Percentiles rank a stretch among this genome's conserved stretches.
Evolutionary conservation across 1,284 basidiomycete genomes (phyloP).

Genomic region (Ustilago sp.): DNA sequence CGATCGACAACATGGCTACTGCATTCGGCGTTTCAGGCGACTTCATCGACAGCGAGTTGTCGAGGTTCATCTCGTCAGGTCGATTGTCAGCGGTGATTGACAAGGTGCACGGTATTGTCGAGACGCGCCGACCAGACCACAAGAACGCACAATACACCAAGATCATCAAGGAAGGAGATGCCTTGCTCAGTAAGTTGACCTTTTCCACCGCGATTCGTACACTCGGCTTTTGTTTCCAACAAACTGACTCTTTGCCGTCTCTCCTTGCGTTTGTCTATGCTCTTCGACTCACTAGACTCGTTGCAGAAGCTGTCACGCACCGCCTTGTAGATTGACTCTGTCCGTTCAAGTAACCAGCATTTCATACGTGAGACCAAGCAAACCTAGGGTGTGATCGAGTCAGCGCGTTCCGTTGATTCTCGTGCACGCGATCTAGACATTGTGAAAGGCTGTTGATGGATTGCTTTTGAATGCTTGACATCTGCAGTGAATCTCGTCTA

Average conservation of each 20-base stretch:
- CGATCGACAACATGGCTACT: constrained; percentile 83
- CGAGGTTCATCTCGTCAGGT: constrained; percentile 91
- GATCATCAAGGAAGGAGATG: constrained; percentile 86
- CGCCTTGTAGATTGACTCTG: constrained; percentile 53
- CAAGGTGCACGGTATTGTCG: constrained; percentile 87
- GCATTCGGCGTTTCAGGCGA: constrained; percentile 91
- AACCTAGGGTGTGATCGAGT: neutral
- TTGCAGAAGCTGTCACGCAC: constrained; percentile 68
- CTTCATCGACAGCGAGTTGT: constrained; percentile 88
- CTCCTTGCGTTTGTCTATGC: neutral
- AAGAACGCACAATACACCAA: constrained; percentile 93
- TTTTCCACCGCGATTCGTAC: neutral
- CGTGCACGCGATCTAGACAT: no score
- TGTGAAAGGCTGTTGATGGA: no score
- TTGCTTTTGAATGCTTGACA: no score
- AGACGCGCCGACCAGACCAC: constrained; percentile 85
- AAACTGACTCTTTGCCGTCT: neutral
- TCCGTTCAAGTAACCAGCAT: neutral
- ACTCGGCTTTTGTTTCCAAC: neutral
- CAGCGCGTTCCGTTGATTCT: neutral
- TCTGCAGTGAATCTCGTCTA: no score
- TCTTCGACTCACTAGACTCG: constrained; percentile 51
- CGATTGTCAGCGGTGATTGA: constrained; percentile 91
- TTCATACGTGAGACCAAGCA: neutral
- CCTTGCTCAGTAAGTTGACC: constrained; percentile 76